These are phyloP conservation scores for Sphaerulina musiva DNA, from an alignment of 2,329 filamentous ascomycete genomes.

Conservation along the genomic window DNA sequence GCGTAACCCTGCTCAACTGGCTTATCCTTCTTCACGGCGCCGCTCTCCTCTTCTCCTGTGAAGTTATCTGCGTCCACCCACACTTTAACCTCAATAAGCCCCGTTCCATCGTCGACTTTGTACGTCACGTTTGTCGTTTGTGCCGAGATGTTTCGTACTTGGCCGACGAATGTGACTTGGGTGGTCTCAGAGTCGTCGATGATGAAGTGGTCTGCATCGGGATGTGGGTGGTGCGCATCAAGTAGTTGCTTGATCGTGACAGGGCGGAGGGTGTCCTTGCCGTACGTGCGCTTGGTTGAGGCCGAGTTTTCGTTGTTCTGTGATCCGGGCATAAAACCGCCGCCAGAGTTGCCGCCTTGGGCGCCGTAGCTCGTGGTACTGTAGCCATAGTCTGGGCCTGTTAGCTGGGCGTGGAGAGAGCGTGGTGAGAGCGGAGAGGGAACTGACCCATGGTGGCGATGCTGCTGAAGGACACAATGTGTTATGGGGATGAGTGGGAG, in stretches of 20 bases:
- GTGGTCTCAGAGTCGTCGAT: constrained; percentile 71
- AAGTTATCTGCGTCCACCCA: constrained; percentile 62
- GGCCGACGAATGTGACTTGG: constrained; percentile 75
- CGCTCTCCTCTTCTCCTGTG: constrained; percentile 37
- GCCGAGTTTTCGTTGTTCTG: constrained; percentile 41
- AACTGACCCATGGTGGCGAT: too few species aligned
- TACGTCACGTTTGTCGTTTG: constrained; percentile 89
- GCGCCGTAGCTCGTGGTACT: constrained; percentile 52
- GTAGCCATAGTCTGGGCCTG: constrained; percentile 40
- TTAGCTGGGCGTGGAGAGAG: constrained; percentile 4
- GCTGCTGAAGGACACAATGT: too few species aligned
- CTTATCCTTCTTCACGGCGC: constrained; percentile 41
- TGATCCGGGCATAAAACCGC: constrained; percentile 52
- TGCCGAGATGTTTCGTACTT: constrained; percentile 78
- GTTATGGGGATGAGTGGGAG: too few species aligned
- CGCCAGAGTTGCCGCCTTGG: constrained; percentile 50
- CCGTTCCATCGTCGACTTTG: constrained; percentile 87
- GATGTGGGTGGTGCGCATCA: constrained; percentile 70
- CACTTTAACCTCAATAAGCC: constrained; percentile 77
- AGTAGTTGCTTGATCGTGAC: constrained; percentile 93
- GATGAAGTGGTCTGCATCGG: constrained; percentile 64
- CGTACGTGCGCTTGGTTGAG: constrained; percentile 50
- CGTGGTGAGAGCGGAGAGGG: too few species aligned
- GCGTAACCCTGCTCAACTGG: constrained; percentile 72
- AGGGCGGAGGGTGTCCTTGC: constrained; percentile 81